phyloP scores from a whole-genome alignment of 1,139 yeast genomes.

The Suhomyces kunorum region DNA sequence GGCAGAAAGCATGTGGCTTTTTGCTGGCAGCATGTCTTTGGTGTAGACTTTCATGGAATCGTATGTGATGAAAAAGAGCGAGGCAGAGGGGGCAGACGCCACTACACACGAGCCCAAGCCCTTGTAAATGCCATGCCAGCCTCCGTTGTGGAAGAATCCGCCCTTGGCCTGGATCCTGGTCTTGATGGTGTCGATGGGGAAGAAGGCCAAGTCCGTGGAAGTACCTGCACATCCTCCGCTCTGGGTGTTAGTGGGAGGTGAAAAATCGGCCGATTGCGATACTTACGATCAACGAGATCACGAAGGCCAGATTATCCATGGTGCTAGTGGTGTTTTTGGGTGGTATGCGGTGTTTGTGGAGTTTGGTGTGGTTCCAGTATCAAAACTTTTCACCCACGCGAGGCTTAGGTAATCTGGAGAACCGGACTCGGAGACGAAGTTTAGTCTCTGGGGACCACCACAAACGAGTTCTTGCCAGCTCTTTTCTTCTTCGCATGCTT shows the following conservation, averaged over 20 bases:
- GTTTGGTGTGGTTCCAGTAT: not conserved
- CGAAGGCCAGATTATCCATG: constrained; percentile 30
- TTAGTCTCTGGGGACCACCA: constrained; percentile 15
- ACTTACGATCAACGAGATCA: constrained; percentile 34
- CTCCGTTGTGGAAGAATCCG: constrained; percentile 90
- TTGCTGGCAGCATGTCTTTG: constrained; percentile 42
- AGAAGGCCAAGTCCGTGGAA: constrained; percentile 88
- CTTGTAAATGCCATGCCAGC: constrained; percentile 84
- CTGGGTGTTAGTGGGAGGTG: constrained; percentile 30
- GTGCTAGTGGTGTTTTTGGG: not conserved
- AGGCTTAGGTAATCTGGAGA: constrained; percentile 5
- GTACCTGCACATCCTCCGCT: constrained; percentile 98
- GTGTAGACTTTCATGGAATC: constrained; percentile 68
- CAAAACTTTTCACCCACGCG: constrained; percentile 10
- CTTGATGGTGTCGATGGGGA: constrained; percentile 94
- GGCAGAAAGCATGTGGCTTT: constrained; percentile 81
- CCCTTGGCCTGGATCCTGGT: constrained; percentile 94
- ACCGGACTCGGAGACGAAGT: not conserved
- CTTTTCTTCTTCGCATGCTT: constrained; percentile 73
- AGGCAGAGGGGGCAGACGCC: constrained; percentile 94
- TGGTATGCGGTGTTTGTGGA: not conserved
- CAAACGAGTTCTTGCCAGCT: constrained; percentile 44
- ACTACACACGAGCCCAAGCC: constrained; percentile 93
- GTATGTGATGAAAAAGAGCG: constrained; percentile 86
- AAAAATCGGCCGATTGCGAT: not conserved